Evolutionary conservation across 169 alveolate genomes (phyloP), one percentile per base, ranked within the genome.

Genomic region (Plasmodium sp.): DNA sequence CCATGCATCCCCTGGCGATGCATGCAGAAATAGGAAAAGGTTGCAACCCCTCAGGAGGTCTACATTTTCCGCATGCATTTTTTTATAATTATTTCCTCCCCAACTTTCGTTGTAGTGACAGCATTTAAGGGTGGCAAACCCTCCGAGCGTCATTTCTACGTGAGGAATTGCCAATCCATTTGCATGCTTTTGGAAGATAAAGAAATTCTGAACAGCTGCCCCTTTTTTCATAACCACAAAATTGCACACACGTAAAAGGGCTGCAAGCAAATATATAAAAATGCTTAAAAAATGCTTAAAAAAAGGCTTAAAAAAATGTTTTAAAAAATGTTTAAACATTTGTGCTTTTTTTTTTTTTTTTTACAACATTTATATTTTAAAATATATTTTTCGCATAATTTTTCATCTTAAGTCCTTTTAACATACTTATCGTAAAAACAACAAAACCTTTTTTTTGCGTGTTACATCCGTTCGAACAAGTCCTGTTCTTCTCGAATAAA

Each of bases 11-110:
- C 41, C 4, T 84, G 51, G 9, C 54, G 7, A 27, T 84, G 51
- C 92, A 84, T 84, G 92, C 92, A 84, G 51, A 84, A 39, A 84
- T 39, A 71, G 77, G 77, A 84, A 36, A 73, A 18, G 51, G 34
- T 67, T 22, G 16, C 56, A 16, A 27, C 33, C 27, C 54, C 75
- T 71, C 36, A 84, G 7, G 48, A 84, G 82, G 41, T 56, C 71
- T 72, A 72, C 72, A 84, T 84, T 84, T 67, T 39, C 31, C 72
- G 67, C 92, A 84, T 84, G 92, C 92, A 81, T 10, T 51, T 81
- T 51, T 81, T 51, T 56, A 33, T 81, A 10, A 51, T 81, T 81
- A 31, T 31, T 81, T 48, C 33, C 54, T 33, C 51, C 22, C 22
- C 54, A 14, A 5, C 54, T 39, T 33, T 79, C n/a, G 75, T 27